Evolutionary conservation across 2,329 filamentous ascomycete species (phyloP).

Genomic region (Atkinsonella hypoxylon): DNA sequence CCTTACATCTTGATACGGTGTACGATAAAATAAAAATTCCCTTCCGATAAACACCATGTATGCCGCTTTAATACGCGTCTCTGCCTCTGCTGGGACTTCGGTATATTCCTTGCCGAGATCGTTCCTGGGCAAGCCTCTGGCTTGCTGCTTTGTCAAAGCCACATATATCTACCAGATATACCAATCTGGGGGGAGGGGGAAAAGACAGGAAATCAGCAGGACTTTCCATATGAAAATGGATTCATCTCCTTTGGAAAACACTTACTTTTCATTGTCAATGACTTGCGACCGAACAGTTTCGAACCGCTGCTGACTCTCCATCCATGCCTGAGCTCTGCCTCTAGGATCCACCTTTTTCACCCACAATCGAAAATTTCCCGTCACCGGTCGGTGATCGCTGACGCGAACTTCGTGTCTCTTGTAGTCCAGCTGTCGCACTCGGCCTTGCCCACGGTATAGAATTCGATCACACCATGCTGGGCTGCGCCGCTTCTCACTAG

Average conservation of each 20-base stretch:
- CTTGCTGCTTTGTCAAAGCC: conserved; percentile 44
- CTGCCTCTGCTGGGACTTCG: conserved; percentile 15
- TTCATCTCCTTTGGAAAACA: not conserved
- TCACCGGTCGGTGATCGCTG: conserved; percentile 89
- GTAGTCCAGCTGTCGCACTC: conserved; percentile 82
- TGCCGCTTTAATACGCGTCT: conserved; percentile 3
- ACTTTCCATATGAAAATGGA: not conserved
- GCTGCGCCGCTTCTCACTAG: conserved; percentile 84
- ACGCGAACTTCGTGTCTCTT: conserved; percentile 77
- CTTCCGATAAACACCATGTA: not conserved
- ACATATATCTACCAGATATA: conserved; percentile 38
- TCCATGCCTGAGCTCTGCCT: conserved; percentile 54
- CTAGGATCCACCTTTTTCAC: conserved; percentile 70
- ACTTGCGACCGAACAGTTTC: conserved; percentile 58
- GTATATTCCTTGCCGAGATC: conserved; percentile 15
- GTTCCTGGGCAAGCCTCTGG: conserved; percentile 32
- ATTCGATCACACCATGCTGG: conserved; percentile 96
- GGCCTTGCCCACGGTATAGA: conserved; percentile 70
- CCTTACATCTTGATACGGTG: not conserved
- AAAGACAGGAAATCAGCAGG: not conserved
- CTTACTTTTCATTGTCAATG: conserved; percentile 66
- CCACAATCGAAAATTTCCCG: conserved; percentile 67
- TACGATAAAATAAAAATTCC: not conserved
- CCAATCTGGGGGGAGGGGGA: conserved; percentile 24
- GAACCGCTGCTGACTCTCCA: conserved; percentile 63